A percentile compares a stretch with the other conserved stretches of the same genome.
Conservation (phyloP, 371 early-diverging fungal species). For the Apophysomyces ossiformis region DNA sequence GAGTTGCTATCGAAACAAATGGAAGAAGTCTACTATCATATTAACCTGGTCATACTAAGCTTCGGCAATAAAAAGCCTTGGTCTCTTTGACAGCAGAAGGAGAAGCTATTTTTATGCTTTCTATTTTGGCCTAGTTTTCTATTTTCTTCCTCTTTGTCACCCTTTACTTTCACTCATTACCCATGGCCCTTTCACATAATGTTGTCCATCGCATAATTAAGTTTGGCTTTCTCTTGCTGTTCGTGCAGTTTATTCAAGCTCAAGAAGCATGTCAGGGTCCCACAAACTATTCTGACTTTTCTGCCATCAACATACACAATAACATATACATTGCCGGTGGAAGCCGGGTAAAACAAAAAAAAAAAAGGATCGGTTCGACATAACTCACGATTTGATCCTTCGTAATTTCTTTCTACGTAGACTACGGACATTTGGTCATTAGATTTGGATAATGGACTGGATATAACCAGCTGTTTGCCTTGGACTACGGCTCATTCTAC, state of each 20-base stretch:
- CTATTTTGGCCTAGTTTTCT: background rate
- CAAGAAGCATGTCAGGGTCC: constrained; percentile 8
- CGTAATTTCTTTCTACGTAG: background rate
- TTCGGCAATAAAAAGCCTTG: background rate
- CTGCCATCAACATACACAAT: constrained; percentile 21
- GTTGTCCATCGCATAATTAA: background rate
- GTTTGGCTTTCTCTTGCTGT: background rate
- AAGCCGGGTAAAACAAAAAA: constrained; percentile 17
- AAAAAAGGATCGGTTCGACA: background rate
- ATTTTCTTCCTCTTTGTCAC: background rate
- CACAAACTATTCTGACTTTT: constrained; percentile 26
- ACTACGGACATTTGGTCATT: constrained; percentile 30
- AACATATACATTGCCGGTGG: constrained; percentile 23
- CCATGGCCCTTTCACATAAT: background rate
- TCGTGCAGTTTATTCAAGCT: background rate
- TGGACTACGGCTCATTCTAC: constrained; percentile 23
- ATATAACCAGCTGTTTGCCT: constrained; percentile 15
- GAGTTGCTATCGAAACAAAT: background rate
- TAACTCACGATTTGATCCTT: background rate
- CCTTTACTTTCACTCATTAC: background rate
- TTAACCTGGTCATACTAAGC: background rate
- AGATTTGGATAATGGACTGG: constrained; percentile 31
- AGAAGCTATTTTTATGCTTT: background rate
- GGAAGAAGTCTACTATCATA: background rate
- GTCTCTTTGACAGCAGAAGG: background rate